Evolutionary conservation across 1,284 basidiomycete species (phyloP).

Genomic region (Apiotrichum montevideense): DNA sequence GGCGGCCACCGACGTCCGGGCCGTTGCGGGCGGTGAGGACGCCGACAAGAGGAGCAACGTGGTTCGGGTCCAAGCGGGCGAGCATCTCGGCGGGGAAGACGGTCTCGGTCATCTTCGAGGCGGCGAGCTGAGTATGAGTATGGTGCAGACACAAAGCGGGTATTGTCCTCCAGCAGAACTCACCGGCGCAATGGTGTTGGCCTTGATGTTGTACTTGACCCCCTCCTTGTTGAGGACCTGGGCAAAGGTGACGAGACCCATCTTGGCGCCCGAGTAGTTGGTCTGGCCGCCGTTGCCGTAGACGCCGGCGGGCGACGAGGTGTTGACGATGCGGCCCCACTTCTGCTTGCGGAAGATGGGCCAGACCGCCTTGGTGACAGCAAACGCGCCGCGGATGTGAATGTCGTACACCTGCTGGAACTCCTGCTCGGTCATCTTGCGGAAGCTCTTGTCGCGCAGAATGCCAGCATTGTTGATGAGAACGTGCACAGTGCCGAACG

Average conservation of each 20-base stretch:
- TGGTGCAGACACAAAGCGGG: background rate
- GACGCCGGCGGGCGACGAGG: slow-evolving; percentile 56
- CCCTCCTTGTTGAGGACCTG: slow-evolving; percentile 88
- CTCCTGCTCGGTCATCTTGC: slow-evolving; percentile 81
- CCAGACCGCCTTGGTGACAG: slow-evolving; percentile 96
- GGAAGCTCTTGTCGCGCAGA: slow-evolving; percentile 72
- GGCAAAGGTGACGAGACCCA: slow-evolving; percentile 83
- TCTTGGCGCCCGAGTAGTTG: slow-evolving; percentile 60
- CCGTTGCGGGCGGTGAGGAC: slow-evolving; percentile 52
- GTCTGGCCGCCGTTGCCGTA: slow-evolving; percentile 94
- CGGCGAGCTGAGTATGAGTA: slow-evolving; percentile 61
- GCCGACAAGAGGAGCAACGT: slow-evolving; percentile 85
- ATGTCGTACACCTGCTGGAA: slow-evolving; percentile 83
- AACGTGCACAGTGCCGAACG: slow-evolving; percentile 75
- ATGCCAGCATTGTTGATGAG: slow-evolving; percentile 98
- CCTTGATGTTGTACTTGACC: slow-evolving; percentile 85
- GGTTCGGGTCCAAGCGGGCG: slow-evolving; percentile 84
- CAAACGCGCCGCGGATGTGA: slow-evolving; percentile 91
- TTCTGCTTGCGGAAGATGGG: slow-evolving; percentile 91
- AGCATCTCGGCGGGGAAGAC: slow-evolving; percentile 96
- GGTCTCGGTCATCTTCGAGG: slow-evolving; percentile 87
- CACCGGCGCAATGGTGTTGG: slow-evolving; percentile 84
- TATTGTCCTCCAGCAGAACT: slow-evolving; percentile 45
- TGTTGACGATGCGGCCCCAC: slow-evolving; percentile 87
- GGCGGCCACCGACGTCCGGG: slow-evolving; percentile 73